Evolutionary conservation across 2,329 filamentous ascomycete species (phyloP), one percentile per base, ranked within the genome.

Genomic region (Domatiomyces catenatus): DNA sequence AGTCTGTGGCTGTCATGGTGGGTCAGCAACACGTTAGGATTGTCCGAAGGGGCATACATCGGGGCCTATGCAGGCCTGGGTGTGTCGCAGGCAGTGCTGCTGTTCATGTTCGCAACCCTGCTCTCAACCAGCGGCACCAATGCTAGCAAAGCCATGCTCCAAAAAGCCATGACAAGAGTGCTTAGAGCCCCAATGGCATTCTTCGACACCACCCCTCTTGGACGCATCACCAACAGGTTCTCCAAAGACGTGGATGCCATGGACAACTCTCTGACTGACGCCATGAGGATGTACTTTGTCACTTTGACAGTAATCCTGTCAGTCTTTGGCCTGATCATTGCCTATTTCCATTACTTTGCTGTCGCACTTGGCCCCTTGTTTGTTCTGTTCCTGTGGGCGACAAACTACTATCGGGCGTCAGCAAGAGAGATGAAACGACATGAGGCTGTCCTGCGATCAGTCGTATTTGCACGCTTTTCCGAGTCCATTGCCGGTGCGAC

Each of bases 131-230:
- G 83, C 49, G 86, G 89, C 45, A 95, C 92, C 1, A 80, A 76
- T 18, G 79, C 89, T 4, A 92, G 86, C 62, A 90, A 84, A 65
- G 74, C 75, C 42, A 87, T 96, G 78, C 76, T 96, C 48, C 79
- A 83, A 26, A 74, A 79, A 36, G 90, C 92, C 5, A 85, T 96
- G 60, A 79, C 75, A 7, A 76, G 85, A 15, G 86, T 92, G 0
- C 65, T 83, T 7, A 71, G 79, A 46, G 80, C 80, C 2, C 80
- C 80, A 1, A 82, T 83, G 87, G 84, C 85, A 3, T 96, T 96
- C 70, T 96, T 96, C 69, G 92, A 98, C 61, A 96, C 92, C 0
- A 96, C 92, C 0, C 92, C 92, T 0, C 75, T 96, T 1, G 92
- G 92, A 18, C 83, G 90, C 39, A 95, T 96, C 64, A 94, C 88